Evolutionary conservation across 768 basidiomycete genomes (phyloP).

Genomic region (Cytidiella melzeri): DNA sequence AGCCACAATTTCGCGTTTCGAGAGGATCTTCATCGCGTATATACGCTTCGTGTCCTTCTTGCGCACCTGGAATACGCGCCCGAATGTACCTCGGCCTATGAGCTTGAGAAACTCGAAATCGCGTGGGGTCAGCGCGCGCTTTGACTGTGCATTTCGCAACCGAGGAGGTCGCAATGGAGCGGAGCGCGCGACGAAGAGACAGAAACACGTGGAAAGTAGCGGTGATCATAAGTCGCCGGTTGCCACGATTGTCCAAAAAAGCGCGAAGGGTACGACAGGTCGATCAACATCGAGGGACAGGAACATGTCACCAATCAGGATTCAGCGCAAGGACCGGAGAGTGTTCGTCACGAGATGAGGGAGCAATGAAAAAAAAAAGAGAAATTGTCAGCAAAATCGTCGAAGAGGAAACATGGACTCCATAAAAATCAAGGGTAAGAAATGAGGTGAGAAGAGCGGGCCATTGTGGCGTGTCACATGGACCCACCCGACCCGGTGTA

Average conservation of each 20-base stretch:
- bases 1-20: conserved; percentile 97
- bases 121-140: conserved; percentile 82
- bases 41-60: conserved; percentile 98
- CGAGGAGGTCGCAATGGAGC: too few species aligned
- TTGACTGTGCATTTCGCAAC: too few species aligned
- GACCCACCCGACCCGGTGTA: not conserved
- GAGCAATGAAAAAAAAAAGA: conserved; percentile 1
- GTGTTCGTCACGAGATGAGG: not conserved
- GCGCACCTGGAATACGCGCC: conserved; percentile 97
- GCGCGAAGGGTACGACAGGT: not conserved
- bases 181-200: too few species aligned
- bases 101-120: conserved; percentile 99
- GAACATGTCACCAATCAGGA: too few species aligned
- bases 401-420: too few species aligned
- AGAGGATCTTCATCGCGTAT: conserved; percentile 99
- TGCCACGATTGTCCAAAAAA: not conserved
- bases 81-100: conserved; percentile 97
- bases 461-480: not conserved
- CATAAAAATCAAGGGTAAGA: too few species aligned
- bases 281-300: not conserved
- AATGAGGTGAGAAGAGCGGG: not conserved
- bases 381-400: not conserved
- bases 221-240: too few species aligned
- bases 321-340: not conserved
- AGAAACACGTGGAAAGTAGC: too few species aligned